Evolutionary conservation across 192 early-diverging fungal genomes (phyloP), one percentile per base, ranked within the genome.

Genomic region (Backusella luteola): DNA sequence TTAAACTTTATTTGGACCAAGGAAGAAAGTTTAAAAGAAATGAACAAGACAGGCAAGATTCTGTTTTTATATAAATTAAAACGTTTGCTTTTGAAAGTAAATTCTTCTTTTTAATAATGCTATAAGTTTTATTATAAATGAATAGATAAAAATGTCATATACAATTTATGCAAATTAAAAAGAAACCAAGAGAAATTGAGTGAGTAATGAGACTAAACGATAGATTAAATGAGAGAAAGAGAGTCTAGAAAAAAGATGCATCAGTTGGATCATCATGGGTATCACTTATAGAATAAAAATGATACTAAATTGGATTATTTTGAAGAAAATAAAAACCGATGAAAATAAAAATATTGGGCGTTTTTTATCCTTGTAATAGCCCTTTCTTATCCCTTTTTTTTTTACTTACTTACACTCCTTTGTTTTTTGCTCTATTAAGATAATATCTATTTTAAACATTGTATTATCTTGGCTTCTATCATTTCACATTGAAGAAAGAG

Each of bases 21-120:
- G 53, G 53, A 56, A 56, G n/a, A 56, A 56, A 56, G 53, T 56
- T 56, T 56, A 56, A 56, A 56, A 56, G 42, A 44, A 44, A 44
- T 44, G 42, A 56, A 26, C 8, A n/a, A 8, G 19, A 21, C 21
- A n/a, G 23, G 7, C 9, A 39, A 21, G n/a, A 7, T 56, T 21
- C n/a, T 56, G 21, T 56, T 56, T 21, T 21, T 56, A 56, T 56
- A 56, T 23, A 21, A 21, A 56, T 56, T 56, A 56, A 56, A 56
- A 21, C 53, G 23, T 56, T 23, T 56, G 6, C 9, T 56, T 52
- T 23, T 56, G 19, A 21, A 56, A 23, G n/a, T 23, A 56, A 11
- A 12, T 1, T 49, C 4, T 21, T 49, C 46, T 49, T 49, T 49
- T 49, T 49, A 49, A 49, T 49, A 49, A 49, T 44, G 4, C 46